Evolutionary conservation across 352 stramenopile species (phyloP).

Genomic region (Phytophthora chlamydospora): DNA sequence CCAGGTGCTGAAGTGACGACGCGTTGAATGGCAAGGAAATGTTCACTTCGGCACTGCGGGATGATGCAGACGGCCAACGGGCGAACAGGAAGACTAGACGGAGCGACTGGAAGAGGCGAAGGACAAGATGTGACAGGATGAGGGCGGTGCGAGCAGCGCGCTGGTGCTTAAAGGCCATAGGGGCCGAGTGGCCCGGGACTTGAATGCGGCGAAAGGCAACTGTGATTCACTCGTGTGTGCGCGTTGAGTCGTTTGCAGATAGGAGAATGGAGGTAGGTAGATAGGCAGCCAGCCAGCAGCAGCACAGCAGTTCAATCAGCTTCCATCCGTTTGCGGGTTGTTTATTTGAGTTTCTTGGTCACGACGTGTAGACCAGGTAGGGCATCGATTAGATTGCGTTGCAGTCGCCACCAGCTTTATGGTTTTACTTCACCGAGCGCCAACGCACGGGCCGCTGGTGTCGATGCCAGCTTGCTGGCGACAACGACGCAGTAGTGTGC

Average conservation of each 20-base stretch:
- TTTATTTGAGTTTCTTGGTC: slow-evolving; percentile 16
- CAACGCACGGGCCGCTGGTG: slow-evolving; percentile 40
- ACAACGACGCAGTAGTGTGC: slow-evolving; percentile 92
- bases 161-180: slow-evolving; percentile 21
- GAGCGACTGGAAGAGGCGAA: slow-evolving; percentile 29
- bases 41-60: slow-evolving; percentile 13
- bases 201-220: slow-evolving; percentile 23
- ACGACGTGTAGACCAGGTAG: not conserved
- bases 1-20: slow-evolving; percentile 18
- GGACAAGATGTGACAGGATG: slow-evolving; percentile 28
- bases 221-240: slow-evolving; percentile 24
- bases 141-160: slow-evolving; percentile 11
- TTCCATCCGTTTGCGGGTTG: slow-evolving; percentile 31
- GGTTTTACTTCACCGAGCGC: slow-evolving; percentile 30
- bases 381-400: too few relatives aligned
- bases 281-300: slow-evolving; percentile 29
- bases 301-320: slow-evolving; percentile 33
- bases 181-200: slow-evolving; percentile 17
- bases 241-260: slow-evolving; percentile 26
- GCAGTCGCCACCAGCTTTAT: slow-evolving; percentile 7
- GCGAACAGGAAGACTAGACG: slow-evolving; percentile 22
- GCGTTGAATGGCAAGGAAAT: slow-evolving; percentile 33
- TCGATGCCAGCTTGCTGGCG: slow-evolving; percentile 53
- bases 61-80: slow-evolving; percentile 15
- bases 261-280: slow-evolving; percentile 36